These are phyloP conservation scores for Phytophthora megakarya DNA, from an alignment of 352 stramenopile genomes.

Conservation along the genomic window DNA sequence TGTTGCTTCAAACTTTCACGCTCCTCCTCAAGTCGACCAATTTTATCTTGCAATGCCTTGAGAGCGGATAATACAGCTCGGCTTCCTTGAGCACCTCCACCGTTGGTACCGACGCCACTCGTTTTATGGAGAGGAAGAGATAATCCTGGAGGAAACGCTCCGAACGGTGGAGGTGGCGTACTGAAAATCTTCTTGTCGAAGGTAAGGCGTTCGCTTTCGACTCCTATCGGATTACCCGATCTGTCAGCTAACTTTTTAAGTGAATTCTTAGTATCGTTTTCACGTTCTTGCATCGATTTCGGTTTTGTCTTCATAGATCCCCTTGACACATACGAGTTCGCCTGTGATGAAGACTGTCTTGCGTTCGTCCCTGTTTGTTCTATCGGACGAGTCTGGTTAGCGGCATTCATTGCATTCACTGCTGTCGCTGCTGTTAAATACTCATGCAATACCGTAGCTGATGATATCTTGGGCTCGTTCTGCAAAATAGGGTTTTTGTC, in stretches of 20 bases:
- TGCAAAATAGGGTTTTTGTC: conserved; percentile 4
- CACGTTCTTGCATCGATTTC: conserved; percentile 24
- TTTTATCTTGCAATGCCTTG: conserved; percentile 84
- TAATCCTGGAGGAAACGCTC: conserved; percentile 3
- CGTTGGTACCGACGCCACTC: conserved; percentile 1
- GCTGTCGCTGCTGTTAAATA: conserved; percentile 37
- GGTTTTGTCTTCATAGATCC: conserved; percentile 13
- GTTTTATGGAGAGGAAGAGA: conserved; percentile 19
- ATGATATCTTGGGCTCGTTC: conserved; percentile 16
- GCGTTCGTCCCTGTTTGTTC: conserved; percentile 29
- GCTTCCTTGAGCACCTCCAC: conserved; percentile 46
- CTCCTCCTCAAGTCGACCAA: conserved; percentile 69
- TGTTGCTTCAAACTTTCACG: conserved; percentile 59
- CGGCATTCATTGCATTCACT: conserved; percentile 11
- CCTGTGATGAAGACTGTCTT: conserved; percentile 28
- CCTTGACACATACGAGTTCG: conserved; percentile 12
- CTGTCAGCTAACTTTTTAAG: background rate
- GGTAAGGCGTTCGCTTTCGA: conserved; percentile 16
- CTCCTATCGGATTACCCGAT: background rate
- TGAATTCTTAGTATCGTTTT: background rate
- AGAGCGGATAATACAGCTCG: conserved; percentile 72
- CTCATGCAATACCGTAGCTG: conserved; percentile 24
- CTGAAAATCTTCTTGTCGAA: conserved; percentile 44
- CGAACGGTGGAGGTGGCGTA: conserved; percentile 14
- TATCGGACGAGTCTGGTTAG: conserved; percentile 31